These are phyloP conservation scores for Telfairia occidentalis DNA, from an alignment of 331 rosid species.

Conservation along the genomic window DNA sequence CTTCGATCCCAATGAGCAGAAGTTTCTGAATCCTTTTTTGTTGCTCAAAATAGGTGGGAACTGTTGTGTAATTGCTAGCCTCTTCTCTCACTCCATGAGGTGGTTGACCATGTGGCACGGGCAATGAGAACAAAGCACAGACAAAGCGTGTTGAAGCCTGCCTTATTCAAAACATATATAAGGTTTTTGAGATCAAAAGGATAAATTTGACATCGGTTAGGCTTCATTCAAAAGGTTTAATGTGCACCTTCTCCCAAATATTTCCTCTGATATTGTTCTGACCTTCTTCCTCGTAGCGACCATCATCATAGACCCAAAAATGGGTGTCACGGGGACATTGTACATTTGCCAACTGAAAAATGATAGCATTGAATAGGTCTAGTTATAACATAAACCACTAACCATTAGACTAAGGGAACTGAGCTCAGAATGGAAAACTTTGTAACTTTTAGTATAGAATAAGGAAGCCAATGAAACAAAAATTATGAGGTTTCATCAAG, in stretches of 20 bases:
- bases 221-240: constrained; percentile 14
- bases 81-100: constrained; percentile 71
- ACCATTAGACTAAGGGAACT: not conserved
- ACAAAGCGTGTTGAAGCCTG: constrained; percentile 86
- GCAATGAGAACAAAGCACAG: constrained; percentile 67
- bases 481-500: not conserved
- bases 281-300: constrained; percentile 99
- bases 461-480: not conserved
- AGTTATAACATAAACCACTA: not conserved
- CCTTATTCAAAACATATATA: constrained; percentile 25
- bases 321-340: constrained; percentile 99
- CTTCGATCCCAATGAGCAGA: constrained; percentile 84
- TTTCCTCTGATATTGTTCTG: constrained; percentile 96
- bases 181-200: constrained; percentile 18
- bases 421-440: not conserved
- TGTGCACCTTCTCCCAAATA: constrained; percentile 92
- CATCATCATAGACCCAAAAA: constrained; percentile 99
- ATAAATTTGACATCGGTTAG: not conserved
- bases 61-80: constrained; percentile 65
- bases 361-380: not conserved
- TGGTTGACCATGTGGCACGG: constrained; percentile 73
- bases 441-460: not conserved
- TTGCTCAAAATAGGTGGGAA: constrained; percentile 72
- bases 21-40: constrained; percentile 78
- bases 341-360: constrained; percentile 78